phyloP scores from a whole-genome alignment of 2,329 filamentous ascomycete genomes.

The Biscogniauxia mediterranea region DNA sequence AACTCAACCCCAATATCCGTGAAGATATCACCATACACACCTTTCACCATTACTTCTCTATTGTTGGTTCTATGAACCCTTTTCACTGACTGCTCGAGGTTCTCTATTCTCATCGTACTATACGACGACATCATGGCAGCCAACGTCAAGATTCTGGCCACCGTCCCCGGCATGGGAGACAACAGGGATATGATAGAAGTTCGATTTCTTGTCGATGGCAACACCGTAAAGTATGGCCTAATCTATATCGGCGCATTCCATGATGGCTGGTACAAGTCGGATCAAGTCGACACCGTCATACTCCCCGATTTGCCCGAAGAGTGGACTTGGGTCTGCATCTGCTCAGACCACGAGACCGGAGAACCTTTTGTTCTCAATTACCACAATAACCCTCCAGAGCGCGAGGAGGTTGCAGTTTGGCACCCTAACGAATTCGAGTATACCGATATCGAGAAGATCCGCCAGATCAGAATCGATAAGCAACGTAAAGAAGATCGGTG shows the following conservation, averaged over 20 bases:
- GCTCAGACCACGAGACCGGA: not conserved
- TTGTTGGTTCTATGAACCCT: not conserved
- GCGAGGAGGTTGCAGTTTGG: not conserved
- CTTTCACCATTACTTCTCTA: not conserved
- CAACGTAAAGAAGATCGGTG: too few relatives aligned
- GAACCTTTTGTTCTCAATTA: not conserved
- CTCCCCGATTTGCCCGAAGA: not conserved
- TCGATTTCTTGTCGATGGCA: not conserved
- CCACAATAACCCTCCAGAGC: not conserved
- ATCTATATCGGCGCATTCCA: not conserved
- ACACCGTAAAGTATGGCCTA: not conserved
- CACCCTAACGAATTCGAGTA: too few relatives aligned
- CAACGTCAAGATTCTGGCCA: not conserved
- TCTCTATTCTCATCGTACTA: not conserved
- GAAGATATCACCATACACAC: not conserved
- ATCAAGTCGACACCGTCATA: not conserved
- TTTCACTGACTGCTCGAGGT: not conserved
- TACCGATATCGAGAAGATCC: too few relatives aligned
- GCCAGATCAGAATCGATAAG: too few relatives aligned
- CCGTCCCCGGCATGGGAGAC: not conserved
- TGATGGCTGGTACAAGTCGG: not conserved
- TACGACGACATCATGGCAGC: not conserved
- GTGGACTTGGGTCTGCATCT: not conserved
- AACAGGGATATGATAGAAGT: not conserved
- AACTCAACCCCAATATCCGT: not conserved